phyloP scores from a whole-genome alignment of 2,329 filamentous ascomycete genomes.

The Elsinoe ampelina region DNA sequence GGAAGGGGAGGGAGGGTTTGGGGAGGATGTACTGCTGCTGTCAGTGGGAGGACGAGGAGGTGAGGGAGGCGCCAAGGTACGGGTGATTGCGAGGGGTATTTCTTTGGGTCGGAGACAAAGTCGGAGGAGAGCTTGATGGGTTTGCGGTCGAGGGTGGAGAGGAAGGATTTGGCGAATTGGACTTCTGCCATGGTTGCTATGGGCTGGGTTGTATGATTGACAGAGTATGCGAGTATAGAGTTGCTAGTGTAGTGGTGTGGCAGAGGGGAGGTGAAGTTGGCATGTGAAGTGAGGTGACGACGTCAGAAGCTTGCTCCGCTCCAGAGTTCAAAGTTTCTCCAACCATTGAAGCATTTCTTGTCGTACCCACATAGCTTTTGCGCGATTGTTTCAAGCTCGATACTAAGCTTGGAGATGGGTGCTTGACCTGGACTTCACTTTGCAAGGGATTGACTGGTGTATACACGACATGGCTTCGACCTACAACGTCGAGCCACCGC shows the following conservation, averaged over 20 bases:
- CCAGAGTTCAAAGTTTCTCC: slow-evolving; percentile 3
- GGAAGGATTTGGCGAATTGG: slow-evolving; percentile 73
- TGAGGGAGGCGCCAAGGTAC: slow-evolving; percentile 43
- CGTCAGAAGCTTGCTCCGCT: slow-evolving; percentile 7
- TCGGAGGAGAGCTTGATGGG: slow-evolving; percentile 77
- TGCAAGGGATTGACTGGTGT: too few species aligned
- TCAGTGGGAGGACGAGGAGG: slow-evolving; percentile 16
- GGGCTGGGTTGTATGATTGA: background rate
- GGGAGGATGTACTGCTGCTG: slow-evolving; percentile 58
- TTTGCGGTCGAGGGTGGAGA: slow-evolving; percentile 67
- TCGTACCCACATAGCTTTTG: slow-evolving; percentile 1
- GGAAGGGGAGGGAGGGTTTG: slow-evolving; percentile 45
- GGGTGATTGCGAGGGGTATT: slow-evolving; percentile 64
- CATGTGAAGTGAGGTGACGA: slow-evolving; percentile 6
- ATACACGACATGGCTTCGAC: slow-evolving; percentile 62
- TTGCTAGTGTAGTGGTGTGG: background rate
- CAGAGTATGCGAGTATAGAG: background rate
- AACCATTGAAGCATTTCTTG: slow-evolving; percentile 11
- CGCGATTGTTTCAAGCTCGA: slow-evolving; percentile 10
- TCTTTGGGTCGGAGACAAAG: slow-evolving; percentile 77
- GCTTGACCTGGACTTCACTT: background rate
- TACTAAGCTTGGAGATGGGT: background rate
- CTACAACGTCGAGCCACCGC: slow-evolving; percentile 91
- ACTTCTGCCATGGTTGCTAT: slow-evolving; percentile 46
- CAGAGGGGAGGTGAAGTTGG: background rate